Percentiles rank a stretch among this genome's conserved stretches.
These are phyloP conservation scores for Calycina marina DNA, from an alignment of 2,329 filamentous ascomycete genomes.

Conservation along the genomic window DNA sequence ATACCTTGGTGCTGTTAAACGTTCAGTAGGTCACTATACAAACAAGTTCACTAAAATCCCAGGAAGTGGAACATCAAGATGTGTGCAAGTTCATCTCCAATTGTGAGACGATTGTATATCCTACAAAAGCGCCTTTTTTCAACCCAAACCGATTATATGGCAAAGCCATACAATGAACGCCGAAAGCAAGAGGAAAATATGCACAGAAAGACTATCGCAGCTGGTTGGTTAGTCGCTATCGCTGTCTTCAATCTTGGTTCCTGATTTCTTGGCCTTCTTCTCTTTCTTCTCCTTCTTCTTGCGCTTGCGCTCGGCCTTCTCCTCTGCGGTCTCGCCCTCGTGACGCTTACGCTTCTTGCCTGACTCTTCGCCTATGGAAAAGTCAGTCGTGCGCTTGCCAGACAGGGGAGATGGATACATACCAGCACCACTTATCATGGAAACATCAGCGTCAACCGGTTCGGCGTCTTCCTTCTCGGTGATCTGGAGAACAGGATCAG, in stretches of 20 bases:
- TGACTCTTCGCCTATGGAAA: slow-evolving; percentile 30
- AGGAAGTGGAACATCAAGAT: no score
- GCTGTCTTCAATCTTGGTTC: slow-evolving; percentile 22
- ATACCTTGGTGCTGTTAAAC: no score
- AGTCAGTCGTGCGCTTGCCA: background rate
- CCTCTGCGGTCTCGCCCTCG: slow-evolving; percentile 59
- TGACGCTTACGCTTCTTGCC: slow-evolving; percentile 71
- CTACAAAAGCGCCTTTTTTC: no score
- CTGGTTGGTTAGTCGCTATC: slow-evolving; percentile 32
- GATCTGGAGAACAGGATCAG: slow-evolving; percentile 26
- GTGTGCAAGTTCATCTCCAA: no score
- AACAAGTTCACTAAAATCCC: no score
- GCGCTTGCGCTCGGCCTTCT: slow-evolving; percentile 37
- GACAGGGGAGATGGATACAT: no score
- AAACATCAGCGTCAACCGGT: slow-evolving; percentile 27
- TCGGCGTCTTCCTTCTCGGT: slow-evolving; percentile 26
- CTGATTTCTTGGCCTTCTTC: slow-evolving; percentile 33
- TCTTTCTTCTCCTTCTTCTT: slow-evolving; percentile 37
- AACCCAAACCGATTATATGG: no score
- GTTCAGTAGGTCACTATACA: no score
- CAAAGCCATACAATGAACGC: no score
- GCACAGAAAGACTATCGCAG: slow-evolving; percentile 9
- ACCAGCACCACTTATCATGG: slow-evolving; percentile 35
- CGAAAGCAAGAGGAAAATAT: no score
- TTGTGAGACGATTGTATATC: no score